Base-by-base conservation (phyloP, 1,139 yeast species). In the Sugiyamaella sp. region DNA sequence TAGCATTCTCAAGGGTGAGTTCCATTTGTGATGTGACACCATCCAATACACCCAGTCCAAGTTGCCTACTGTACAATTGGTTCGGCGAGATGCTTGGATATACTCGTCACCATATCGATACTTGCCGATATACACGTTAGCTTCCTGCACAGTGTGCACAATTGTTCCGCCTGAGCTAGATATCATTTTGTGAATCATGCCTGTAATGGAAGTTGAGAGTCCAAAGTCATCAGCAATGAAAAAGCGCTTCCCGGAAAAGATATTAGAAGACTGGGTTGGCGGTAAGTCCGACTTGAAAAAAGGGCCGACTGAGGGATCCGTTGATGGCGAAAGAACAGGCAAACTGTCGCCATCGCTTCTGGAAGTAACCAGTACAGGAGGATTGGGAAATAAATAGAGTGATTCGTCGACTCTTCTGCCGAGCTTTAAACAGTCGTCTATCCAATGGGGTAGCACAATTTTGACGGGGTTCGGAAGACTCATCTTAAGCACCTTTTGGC, bases 1-100 rank as follows among this genome's bases (percentile, higher is more conserved):
- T 35, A 90, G 70, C 56, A 79, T 81, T 2, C 72, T 69, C 9
- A 70, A 64, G 0, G 97, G 96, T 3, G 77, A 67, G 1, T 75
- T 69, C 84, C 89, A 88, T 50, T 72, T 69, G 39, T 78, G 74
- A 51, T 79, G 76, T 19, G 81, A 76, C 43, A 85, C 69, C 74
- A 88, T 78, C 70, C 82, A 78, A 63, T 84, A 85, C 1, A 90
- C 68, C 97, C 97, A 90, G 40, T 78, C 76, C 32, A 86, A 66
- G 61, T 84, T 88, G 0, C 93, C 97, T 16, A 85, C 81, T 3
- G 27, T 77, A 62, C 53, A 66, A 56, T 54, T 59, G 8, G 58
- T 54, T 53, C 62, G 58, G 32, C 70, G 63, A 0, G 80, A 75
- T 21, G 71, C 71, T 22, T 53, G 60, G 38, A 72, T 70, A 73